Evolutionary conservation across 2,329 filamentous ascomycete species (phyloP).

Genomic region (Pleurostoma richardsiae): DNA sequence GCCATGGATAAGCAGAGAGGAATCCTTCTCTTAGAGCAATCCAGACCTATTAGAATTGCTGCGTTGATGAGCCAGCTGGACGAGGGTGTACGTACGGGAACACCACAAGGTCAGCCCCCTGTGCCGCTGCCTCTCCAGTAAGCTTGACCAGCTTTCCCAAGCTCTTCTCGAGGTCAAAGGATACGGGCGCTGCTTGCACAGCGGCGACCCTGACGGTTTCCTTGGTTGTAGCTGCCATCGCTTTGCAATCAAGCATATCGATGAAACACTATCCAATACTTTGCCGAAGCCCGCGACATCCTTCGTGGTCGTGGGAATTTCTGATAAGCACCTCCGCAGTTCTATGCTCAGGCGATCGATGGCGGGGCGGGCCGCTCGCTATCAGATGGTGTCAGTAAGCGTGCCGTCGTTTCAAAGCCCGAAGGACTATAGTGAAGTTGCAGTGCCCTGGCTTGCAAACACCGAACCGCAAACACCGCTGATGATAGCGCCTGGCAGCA

Average conservation of each 20-base stretch:
- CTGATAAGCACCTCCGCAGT: no score
- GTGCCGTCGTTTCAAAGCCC: no score
- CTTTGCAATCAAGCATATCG: slow-evolving; percentile 13
- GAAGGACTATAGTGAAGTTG: no score
- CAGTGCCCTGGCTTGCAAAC: no score
- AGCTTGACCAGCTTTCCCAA: slow-evolving; percentile 26
- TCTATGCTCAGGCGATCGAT: no score
- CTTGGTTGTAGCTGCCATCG: slow-evolving; percentile 8
- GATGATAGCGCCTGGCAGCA: no score
- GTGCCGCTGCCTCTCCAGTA: slow-evolving; percentile 24
- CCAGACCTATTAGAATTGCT: not conserved
- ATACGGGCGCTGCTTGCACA: slow-evolving; percentile 32
- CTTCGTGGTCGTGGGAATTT: no score
- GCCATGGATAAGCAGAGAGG: slow-evolving; percentile 35
- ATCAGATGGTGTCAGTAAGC: no score
- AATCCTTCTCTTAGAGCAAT: slow-evolving; percentile 26
- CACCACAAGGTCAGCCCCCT: slow-evolving; percentile 30
- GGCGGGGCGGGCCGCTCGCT: no score
- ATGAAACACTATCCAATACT: slow-evolving; percentile 7
- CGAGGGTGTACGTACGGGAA: slow-evolving; percentile 27
- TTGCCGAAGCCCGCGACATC: no score
- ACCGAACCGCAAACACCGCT: no score
- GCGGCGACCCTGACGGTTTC: slow-evolving; percentile 29
- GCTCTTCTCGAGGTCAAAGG: slow-evolving; percentile 29
- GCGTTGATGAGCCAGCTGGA: not conserved